Evolutionary conservation across 2,329 filamentous ascomycete species (phyloP).

Genomic region (Cytospora paraplurivora): DNA sequence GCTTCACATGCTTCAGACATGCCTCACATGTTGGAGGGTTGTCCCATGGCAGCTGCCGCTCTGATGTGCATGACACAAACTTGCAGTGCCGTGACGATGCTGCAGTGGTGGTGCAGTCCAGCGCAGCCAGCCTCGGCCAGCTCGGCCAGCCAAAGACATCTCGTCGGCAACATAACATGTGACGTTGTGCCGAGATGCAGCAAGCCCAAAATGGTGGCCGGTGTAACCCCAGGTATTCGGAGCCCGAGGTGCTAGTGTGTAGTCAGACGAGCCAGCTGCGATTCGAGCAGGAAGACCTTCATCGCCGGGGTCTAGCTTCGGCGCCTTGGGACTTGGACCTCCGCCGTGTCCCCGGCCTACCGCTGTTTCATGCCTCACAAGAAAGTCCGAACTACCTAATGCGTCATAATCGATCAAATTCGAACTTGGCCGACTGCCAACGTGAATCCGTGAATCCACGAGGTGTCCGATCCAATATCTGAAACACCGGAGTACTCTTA

Average conservation of each 20-base stretch:
- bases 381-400: neutral
- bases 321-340: conserved; percentile 4
- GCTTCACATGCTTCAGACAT: neutral
- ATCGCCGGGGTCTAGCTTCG: conserved; percentile 5
- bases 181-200: conserved; percentile 6
- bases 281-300: neutral
- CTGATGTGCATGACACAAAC: neutral
- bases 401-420: neutral
- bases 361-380: neutral
- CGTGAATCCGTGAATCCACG: neutral
- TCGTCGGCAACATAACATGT: neutral
- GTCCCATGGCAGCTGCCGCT: neutral
- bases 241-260: neutral
- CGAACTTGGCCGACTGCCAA: conserved; percentile 5
- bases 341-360: neutral
- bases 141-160: neutral
- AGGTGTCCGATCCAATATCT: neutral
- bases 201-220: conserved; percentile 3
- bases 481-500: conserved; percentile 3
- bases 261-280: neutral
- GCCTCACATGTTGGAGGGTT: neutral
- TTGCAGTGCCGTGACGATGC: neutral
- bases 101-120: neutral
- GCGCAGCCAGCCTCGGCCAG: too few species aligned
- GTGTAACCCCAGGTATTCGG: conserved; percentile 11